Evolutionary conservation across 345 rosid genomes (phyloP), one percentile per base, ranked within the genome.

Genomic region (Lepidium didymum): DNA sequence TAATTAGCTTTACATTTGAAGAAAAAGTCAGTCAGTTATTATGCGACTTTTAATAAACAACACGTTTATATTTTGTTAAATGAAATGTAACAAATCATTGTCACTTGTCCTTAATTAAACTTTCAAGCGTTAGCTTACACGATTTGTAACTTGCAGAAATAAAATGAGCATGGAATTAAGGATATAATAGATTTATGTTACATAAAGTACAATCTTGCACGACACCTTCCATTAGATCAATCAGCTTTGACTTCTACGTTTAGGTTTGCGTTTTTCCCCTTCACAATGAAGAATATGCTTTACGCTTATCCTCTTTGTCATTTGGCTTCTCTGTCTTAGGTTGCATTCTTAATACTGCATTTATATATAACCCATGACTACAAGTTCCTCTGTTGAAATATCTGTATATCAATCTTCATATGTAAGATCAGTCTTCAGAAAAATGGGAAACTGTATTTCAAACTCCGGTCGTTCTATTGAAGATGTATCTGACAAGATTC

Each of bases 401-500:
- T 45, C 61, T 14, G 8, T 31, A 18, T 34, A 64, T 50, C 65
- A 66, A 55, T 41, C 67, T 57, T 44, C 51, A 38, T 33, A 16
- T 67, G 45, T 47, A 5, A 43, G 49, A 53, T 56, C n/a, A 21
- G 21, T 10, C 50, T 31, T 45, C 15, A 44, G 6, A 43, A 52
- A 62, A 41, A 76, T 73, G 85, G 86, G 82, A 46, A 66, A 75
- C 52, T 80, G 83, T 21, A 35, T 68, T 40, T 13, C 41, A 42
- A 6, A 3, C 11, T 19, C 75, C 1, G 37, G 19, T 62, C 42
- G 67, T 23, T 14, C 74, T 42, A 9, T 54, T 29, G 72, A 43
- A 21, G 52, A 58, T 51, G 63, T 37, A 67, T 73, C 70, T 33
- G 69, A 79, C n/a, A 80, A 66, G 65, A 57, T 9, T 37, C 79